Evolutionary conservation across 1,284 basidiomycete species (phyloP).

Genomic region (Austroboletus novae-zelandiae): DNA sequence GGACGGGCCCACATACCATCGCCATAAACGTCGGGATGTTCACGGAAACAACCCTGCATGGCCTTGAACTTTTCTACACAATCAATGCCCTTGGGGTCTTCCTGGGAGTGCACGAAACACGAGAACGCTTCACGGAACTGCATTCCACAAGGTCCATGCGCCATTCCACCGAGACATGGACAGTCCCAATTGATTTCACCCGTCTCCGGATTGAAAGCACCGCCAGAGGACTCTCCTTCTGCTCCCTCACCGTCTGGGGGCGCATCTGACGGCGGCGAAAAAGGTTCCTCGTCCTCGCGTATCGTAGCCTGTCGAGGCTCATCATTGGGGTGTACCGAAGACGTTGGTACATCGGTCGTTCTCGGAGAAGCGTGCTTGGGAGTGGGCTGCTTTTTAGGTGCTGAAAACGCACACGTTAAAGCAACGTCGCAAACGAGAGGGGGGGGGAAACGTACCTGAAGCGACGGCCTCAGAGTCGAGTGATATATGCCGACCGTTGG

Average conservation of each 20-base stretch:
- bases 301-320: conserved; percentile 2
- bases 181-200: conserved; percentile 99
- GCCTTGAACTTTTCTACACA: conserved; percentile 97
- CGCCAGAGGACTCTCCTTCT: conserved; percentile 37
- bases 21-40: conserved; percentile 93
- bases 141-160: conserved; percentile 91
- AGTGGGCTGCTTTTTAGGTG: conserved; percentile 11
- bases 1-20: conserved; percentile 61
- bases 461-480: conserved; percentile 28
- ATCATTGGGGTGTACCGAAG: conserved; percentile 4
- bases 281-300: conserved; percentile 1
- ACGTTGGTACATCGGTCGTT: conserved; percentile 11
- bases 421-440: neutral
- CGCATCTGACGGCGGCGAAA: conserved; percentile 4
- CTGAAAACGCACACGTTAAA: conserved; percentile 8
- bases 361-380: conserved; percentile 1
- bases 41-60: conserved; percentile 98
- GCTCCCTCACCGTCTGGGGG: conserved; percentile 26
- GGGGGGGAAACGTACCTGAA: conserved; percentile 14
- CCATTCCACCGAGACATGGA: conserved; percentile 98
- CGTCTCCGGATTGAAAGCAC: conserved; percentile 87
- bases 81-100: conserved; percentile 96
- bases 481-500: conserved; percentile 21
- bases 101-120: conserved; percentile 94
- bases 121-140: conserved; percentile 97